Conservation (phyloP, 257 asterid genomes). For the Parsonsia alboflavescens region DNA sequence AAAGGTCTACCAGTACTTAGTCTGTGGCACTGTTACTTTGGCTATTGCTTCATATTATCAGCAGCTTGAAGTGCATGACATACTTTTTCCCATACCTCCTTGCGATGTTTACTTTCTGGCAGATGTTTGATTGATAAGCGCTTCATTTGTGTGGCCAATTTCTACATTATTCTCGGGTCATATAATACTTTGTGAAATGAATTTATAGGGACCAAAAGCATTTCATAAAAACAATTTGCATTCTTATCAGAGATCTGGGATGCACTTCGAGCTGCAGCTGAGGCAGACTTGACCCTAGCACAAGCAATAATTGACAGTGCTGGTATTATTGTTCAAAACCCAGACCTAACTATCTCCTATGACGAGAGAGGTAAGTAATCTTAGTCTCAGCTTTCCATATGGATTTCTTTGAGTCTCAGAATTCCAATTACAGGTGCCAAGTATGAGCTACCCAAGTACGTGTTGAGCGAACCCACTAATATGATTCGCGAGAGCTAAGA, state of each 20-base stretch:
- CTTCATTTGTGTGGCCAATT: neutral
- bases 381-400: neutral
- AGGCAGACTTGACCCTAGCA: slow-evolving; percentile 52
- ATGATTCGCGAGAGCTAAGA: slow-evolving; percentile 38
- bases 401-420: neutral
- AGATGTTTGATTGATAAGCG: neutral
- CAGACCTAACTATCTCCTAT: slow-evolving; percentile 75
- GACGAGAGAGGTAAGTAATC: slow-evolving; percentile 66
- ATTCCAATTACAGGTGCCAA: slow-evolving; percentile 56
- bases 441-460: slow-evolving; percentile 72
- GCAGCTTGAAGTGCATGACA: neutral
- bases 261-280: slow-evolving; percentile 77
- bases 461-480: slow-evolving; percentile 73
- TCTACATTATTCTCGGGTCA: neutral
- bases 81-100: neutral
- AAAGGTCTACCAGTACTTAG: neutral
- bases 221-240: neutral
- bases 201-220: neutral
- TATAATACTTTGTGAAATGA: neutral
- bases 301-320: slow-evolving; percentile 62
- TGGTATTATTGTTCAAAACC: slow-evolving; percentile 66
- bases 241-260: slow-evolving; percentile 65
- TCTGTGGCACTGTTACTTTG: neutral
- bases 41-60: neutral
- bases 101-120: neutral